Conservation (phyloP, 2,329 filamentous ascomycete genomes). For the Monosporascus cannonballus region DNA sequence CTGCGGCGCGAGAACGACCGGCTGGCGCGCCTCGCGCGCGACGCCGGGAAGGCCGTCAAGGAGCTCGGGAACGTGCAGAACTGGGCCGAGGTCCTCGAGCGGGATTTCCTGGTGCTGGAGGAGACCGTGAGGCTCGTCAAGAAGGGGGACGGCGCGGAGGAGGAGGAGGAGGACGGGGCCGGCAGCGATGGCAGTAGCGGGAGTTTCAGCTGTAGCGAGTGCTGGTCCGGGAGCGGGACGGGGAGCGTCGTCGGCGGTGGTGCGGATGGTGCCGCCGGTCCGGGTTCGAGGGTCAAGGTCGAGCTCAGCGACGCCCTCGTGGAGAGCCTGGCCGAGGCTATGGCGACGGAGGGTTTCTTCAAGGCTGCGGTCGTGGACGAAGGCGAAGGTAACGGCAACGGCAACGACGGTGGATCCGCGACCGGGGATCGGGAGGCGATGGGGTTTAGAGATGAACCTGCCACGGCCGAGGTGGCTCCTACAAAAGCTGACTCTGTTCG, state of each 20-base stretch:
- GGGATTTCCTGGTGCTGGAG: conserved; percentile 57
- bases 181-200: conserved; percentile 22
- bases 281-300: conserved; percentile 6
- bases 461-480: too few species aligned
- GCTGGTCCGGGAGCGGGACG: conserved; percentile 29
- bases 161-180: conserved; percentile 14
- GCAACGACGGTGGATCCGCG: not conserved
- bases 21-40: conserved; percentile 57
- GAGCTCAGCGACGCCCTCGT: conserved; percentile 21
- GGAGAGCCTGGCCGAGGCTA: conserved; percentile 24
- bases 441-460: too few species aligned
- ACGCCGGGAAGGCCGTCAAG: conserved; percentile 60
- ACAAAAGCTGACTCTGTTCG: too few species aligned
- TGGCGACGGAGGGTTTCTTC: conserved; percentile 16
- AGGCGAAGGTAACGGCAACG: not conserved
- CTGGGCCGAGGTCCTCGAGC: conserved; percentile 77
- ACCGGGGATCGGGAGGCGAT: too few species aligned
- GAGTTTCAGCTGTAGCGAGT: conserved; percentile 24
- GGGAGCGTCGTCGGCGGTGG: conserved; percentile 20
- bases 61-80: conserved; percentile 80
- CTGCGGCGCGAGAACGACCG: conserved; percentile 60
- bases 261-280: conserved; percentile 3
- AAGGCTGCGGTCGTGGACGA: not conserved
- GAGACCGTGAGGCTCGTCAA: conserved; percentile 56
- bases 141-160: conserved; percentile 15